These are phyloP conservation scores for Vitis riparia DNA, from an alignment of 164 flowering plant genomes.

Conservation along the genomic window DNA sequence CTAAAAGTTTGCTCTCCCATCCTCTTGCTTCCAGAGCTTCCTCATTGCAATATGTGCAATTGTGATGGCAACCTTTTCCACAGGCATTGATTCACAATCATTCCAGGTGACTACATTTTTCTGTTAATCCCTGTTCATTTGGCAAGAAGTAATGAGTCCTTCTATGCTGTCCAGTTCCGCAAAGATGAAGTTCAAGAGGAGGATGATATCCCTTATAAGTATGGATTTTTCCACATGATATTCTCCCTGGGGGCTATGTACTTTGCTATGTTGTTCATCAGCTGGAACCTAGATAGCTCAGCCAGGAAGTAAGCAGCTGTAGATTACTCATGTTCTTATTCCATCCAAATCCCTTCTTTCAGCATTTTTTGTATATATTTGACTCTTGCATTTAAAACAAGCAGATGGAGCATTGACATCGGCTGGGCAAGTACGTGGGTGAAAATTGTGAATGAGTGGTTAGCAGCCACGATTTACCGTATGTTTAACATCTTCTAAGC, in stretches of 20 bases:
- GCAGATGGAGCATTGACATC: slow-evolving; percentile 93
- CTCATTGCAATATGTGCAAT: slow-evolving; percentile 78
- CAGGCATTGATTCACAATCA: slow-evolving; percentile 87
- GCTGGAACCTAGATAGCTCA: slow-evolving; percentile 73
- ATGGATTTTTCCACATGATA: slow-evolving; percentile 82
- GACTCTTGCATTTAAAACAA: slow-evolving; percentile 1
- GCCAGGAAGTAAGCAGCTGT: slow-evolving; percentile 52
- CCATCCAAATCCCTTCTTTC: neutral
- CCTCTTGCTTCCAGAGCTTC: slow-evolving; percentile 54
- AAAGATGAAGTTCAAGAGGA: slow-evolving; percentile 51
- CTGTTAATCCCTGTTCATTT: neutral
- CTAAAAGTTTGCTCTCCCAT: neutral
- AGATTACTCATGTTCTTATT: neutral
- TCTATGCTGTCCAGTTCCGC: slow-evolving; percentile 49
- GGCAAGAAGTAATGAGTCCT: slow-evolving; percentile 1
- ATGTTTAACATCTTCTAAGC: slow-evolving; percentile 18
- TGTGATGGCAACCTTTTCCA: slow-evolving; percentile 92
- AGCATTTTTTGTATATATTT: neutral
- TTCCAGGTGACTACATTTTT: slow-evolving; percentile 59
- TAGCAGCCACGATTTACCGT: slow-evolving; percentile 85
- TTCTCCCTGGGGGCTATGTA: slow-evolving; percentile 93
- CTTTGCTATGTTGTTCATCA: slow-evolving; percentile 91
- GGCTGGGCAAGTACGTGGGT: slow-evolving; percentile 99
- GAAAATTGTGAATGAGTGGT: slow-evolving; percentile 88
- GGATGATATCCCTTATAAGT: slow-evolving; percentile 79